phyloP scores from a whole-genome alignment of 306 rosid genomes.

The Gleditsia sinensis region DNA sequence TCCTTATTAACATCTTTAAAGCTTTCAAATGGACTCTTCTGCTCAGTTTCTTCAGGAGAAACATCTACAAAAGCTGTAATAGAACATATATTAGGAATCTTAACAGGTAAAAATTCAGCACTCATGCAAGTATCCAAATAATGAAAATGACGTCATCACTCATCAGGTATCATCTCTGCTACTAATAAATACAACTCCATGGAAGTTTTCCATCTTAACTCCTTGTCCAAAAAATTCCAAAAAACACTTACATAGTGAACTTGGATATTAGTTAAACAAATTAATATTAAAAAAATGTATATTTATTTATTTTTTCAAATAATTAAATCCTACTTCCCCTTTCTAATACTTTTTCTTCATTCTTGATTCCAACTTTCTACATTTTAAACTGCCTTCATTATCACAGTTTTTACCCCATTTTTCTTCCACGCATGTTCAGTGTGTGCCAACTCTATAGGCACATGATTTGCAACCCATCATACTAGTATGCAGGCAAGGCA shows the following conservation, averaged over 20 bases:
- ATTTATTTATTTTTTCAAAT: not conserved
- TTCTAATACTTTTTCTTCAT: not conserved
- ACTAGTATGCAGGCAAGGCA: not conserved
- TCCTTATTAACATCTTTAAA: conserved; percentile 50
- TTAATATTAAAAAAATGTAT: not conserved
- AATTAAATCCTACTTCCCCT: conserved; percentile 2
- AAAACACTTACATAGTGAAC: not conserved
- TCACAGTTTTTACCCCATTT: not conserved
- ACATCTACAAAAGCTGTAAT: conserved; percentile 87
- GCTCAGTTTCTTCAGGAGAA: conserved; percentile 73
- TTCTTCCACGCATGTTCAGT: too few species aligned
- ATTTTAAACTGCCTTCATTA: not conserved
- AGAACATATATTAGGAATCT: conserved; percentile 26
- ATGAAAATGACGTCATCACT: not conserved
- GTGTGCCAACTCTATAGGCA: too few species aligned
- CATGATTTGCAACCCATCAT: not conserved
- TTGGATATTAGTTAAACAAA: not conserved
- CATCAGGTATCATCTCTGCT: conserved; percentile 3
- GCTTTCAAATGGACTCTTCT: conserved; percentile 68
- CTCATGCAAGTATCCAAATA: not conserved
- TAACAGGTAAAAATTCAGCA: conserved; percentile 1
- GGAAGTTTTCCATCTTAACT: not conserved
- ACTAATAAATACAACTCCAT: not conserved
- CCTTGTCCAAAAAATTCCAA: not conserved
- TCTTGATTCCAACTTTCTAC: not conserved